Evolutionary conservation across 306 rosid species (phyloP), one percentile per base, ranked within the genome.

Genomic region (Abrus pulchellus): DNA sequence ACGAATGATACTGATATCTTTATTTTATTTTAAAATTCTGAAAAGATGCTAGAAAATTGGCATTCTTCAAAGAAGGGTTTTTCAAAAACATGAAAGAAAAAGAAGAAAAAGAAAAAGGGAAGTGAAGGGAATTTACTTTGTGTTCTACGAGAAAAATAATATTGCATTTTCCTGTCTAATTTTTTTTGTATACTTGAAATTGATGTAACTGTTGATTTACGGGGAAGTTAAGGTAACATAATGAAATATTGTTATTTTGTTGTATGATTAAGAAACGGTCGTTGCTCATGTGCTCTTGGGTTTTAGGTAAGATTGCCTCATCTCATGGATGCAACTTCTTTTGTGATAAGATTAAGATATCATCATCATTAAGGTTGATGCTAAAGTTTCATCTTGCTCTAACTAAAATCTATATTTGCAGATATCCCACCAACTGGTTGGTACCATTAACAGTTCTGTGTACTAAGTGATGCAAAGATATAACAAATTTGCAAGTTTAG

Each of bases 171-270:
- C 71, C 73, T 82, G 81, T 81, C 81, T 53, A 20, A 12, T 29
- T 7, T 5, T 61, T 29, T 12, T 60, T 20, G 72, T 71, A 50
- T 52, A 70, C 56, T 47, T 12, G 41, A 63, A 27, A 64, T 73
- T 68, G 49, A n/a, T 77, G 71, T 20, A 68, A 41, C 29, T 61
- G 75, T 59, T 44, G 88, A 76, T 84, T 92, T 53, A 62, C 85
- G 88, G 88, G 33, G 86, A 90, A 79, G 85, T 79, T 86, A 84
- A 88, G 90, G 87, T 66, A 78, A 78, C 75, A 77, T 77, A 3
- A 82, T 44, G 65, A 30, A 45, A 38, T 44, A 13, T 67, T 50
- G 82, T 40, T 74, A 12, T 20, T 20, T 20, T 20, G 20, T 20
- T 20, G 20, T 70, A 67, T 75, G 28, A 80, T 68, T 69, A 59